Base-by-base conservation (phyloP, 441 rosid genomes). In the Jatropha multifida region DNA sequence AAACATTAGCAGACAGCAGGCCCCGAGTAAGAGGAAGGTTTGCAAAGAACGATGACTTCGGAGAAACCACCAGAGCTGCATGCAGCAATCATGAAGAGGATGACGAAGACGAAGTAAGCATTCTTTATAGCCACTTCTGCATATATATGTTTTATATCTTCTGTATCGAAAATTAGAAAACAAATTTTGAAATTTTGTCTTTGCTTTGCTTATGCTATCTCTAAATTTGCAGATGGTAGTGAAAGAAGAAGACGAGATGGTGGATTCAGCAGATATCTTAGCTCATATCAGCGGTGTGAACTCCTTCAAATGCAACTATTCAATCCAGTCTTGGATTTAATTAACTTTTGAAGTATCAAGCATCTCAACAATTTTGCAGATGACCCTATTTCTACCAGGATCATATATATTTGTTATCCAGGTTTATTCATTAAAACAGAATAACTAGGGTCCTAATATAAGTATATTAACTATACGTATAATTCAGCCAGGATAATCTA, bases 11-110 rank as follows among this genome's bases (percentile, higher is more conserved):
- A 4, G 99, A 95, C 76, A 95, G 98, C 84, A 84, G 97, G 59
- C 99, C 97, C 4, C 83, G 98, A 77, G 97, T 95, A 0, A 83
- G 97, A 83, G 98, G 99, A 85, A 85, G 99, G 77, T 95, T 95
- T 71, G 99, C 99, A 2, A 95, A 90, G 80, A 95, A 90, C 42
- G 97, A 95, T 60, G 98, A 95, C 13, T 89, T 88, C 26, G 86
- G 89, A 65, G 94, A 93, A 69, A 84, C 80, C 56, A 71, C 26
- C 37, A 72, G 79, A 65, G 74, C 79, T 61, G 72, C 76, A 44
- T 60, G 68, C 17, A 64, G 75, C 71, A 78, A 62, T 58, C 84
- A 78, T 77, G 94, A 87, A 14, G 99, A 93, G 15, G 93, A 89
- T 7, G 93, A 91, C 3, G 93, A 92, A 6, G 88, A 88, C 52